Evolutionary conservation across 2,329 filamentous ascomycete genomes (phyloP), one percentile per base, ranked within the genome.

Genomic region (Colletotrichum sp.): DNA sequence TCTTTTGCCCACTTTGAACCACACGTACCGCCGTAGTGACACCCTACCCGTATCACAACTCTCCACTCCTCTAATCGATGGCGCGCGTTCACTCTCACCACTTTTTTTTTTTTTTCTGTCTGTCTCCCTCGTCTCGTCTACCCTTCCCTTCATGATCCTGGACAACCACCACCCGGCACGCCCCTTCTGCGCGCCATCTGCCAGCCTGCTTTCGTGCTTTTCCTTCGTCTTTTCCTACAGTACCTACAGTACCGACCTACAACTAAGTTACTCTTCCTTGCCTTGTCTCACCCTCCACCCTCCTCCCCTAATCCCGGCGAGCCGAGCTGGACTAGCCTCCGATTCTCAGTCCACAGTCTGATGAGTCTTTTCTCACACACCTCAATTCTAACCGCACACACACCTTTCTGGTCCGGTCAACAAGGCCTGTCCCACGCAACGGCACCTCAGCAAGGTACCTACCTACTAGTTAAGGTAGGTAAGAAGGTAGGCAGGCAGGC

Each of bases 141-240:
- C 26, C 21, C 62, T 44, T 63, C 62, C 69, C 62, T 60, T 68
- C 55, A 39, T 69, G 70, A 74, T 69, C 70, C 74, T 24, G 59
- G 65, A 36, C 64, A 36, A 36, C 36, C 28, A 64, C 64, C 32
- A 52, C 44, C 44, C 44, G n/a, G 44, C n/a, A 52, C 44, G 44
- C 44, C 26, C 59, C 57, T 59, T 69, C 70, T 73, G 74, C 65
- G 77, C 69, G 76, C 76, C 76, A 77, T 78, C 30, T 71, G 52
- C 57, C 74, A 74, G 67, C 76, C 76, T 70, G 71, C 78, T 78
- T 78, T 72, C 77, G 76, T 77, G 76, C 72, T 73, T 67, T 76
- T 59, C 39, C 39, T n/a, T 49, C 39, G 39, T 49, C 39, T 44
- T 44, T n/a, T n/a, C 39, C 39, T n/a, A n/a, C 39, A n/a, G 34